Evolutionary conservation across 257 asterid genomes (phyloP).

Genomic region (Petunia secreta): DNA sequence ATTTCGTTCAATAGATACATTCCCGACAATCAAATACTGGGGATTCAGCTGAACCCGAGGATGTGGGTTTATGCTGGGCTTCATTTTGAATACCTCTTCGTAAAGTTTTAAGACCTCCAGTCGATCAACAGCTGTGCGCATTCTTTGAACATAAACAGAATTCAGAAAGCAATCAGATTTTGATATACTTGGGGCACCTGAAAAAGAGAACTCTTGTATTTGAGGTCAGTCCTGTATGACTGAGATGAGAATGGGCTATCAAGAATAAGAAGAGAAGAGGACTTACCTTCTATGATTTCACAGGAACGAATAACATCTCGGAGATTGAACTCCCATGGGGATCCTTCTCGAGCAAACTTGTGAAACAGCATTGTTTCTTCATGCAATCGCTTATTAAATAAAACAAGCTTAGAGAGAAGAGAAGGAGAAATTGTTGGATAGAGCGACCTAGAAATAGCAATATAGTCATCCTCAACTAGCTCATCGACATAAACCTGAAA

Average conservation of each 20-base stretch:
- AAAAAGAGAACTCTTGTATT: slow-evolving; percentile 26
- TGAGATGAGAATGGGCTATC: neutral
- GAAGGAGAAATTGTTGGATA: slow-evolving; percentile 66
- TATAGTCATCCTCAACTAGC: slow-evolving; percentile 81
- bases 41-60: slow-evolving; percentile 75
- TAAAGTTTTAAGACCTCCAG: slow-evolving; percentile 69
- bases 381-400: slow-evolving; percentile 72
- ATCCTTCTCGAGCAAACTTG: slow-evolving; percentile 88
- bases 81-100: slow-evolving; percentile 64
- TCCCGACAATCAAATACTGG: slow-evolving; percentile 56
- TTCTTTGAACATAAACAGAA: slow-evolving; percentile 86
- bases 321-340: slow-evolving; percentile 99
- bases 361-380: slow-evolving; percentile 73
- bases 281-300: slow-evolving; percentile 74
- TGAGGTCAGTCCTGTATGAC: slow-evolving; percentile 24
- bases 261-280: slow-evolving; percentile 4
- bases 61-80: slow-evolving; percentile 59
- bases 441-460: slow-evolving; percentile 71
- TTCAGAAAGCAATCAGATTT: slow-evolving; percentile 73
- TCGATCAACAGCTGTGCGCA: slow-evolving; percentile 87
- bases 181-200: slow-evolving; percentile 64
- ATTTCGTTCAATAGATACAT: slow-evolving; percentile 60
- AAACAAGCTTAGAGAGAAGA: slow-evolving; percentile 61
- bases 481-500: slow-evolving; percentile 92
- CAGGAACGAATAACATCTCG: slow-evolving; percentile 97